These are phyloP conservation scores for Trypanosoma cruzi DNA, from an alignment of 208 protist genomes.

Conservation along the genomic window DNA sequence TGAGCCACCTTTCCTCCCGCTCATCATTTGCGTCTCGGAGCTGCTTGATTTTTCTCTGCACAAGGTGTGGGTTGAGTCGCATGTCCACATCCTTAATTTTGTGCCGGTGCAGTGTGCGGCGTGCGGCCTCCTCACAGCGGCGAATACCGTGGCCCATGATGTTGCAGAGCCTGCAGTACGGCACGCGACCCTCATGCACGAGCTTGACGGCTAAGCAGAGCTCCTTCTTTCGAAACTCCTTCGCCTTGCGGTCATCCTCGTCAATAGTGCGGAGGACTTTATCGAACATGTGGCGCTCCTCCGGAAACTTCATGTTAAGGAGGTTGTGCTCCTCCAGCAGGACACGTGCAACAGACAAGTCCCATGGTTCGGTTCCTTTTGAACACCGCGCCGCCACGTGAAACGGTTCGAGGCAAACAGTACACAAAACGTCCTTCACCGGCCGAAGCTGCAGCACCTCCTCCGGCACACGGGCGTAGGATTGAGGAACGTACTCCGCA, in stretches of 20 bases:
- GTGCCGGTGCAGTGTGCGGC: slow-evolving; percentile 45
- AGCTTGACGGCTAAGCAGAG: slow-evolving; percentile 72
- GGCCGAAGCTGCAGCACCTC: slow-evolving; percentile 62
- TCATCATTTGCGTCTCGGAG: slow-evolving; percentile 34
- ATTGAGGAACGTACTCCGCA: slow-evolving; percentile 54
- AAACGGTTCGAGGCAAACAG: slow-evolving; percentile 76
- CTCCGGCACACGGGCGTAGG: slow-evolving; percentile 78
- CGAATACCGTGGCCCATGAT: slow-evolving; percentile 63
- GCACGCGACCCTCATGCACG: slow-evolving; percentile 60
- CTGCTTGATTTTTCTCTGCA: slow-evolving; percentile 40
- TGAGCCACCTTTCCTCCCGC: slow-evolving; percentile 36
- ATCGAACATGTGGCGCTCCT: slow-evolving; percentile 48
- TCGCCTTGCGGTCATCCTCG: slow-evolving; percentile 69
- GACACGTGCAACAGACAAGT: slow-evolving; percentile 71
- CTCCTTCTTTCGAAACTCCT: slow-evolving; percentile 85
- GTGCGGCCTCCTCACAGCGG: slow-evolving; percentile 51
- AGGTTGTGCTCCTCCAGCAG: slow-evolving; percentile 72
- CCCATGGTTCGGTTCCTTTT: slow-evolving; percentile 62
- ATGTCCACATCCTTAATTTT: slow-evolving; percentile 56
- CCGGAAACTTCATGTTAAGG: slow-evolving; percentile 44
- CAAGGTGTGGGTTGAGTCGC: slow-evolving; percentile 48
- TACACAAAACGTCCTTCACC: slow-evolving; percentile 78
- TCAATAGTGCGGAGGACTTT: slow-evolving; percentile 69
- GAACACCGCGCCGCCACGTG: slow-evolving; percentile 63
- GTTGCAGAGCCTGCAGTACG: slow-evolving; percentile 62